Conservation (phyloP, 2,329 filamentous ascomycete genomes). For the Rutstroemia sp. region DNA sequence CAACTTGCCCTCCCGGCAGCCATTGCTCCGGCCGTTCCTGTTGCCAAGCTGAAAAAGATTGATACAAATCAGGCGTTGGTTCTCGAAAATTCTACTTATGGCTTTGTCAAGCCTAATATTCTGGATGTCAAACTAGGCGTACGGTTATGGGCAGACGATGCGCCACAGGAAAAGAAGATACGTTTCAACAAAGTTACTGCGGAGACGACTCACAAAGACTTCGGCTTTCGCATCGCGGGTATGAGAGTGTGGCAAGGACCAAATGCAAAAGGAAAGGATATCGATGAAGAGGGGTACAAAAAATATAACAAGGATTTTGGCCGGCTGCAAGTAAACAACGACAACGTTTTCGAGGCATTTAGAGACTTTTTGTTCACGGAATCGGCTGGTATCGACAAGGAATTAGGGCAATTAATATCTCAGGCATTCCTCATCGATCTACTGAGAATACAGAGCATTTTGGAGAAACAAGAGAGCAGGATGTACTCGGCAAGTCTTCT, state of each 20-base stretch:
- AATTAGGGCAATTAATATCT: conserved; percentile 48
- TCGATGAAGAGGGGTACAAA: conserved; percentile 46
- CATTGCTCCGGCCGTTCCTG: conserved; percentile 9
- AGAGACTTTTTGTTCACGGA: conserved; percentile 51
- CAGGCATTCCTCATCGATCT: conserved; percentile 47
- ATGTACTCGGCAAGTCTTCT: conserved; percentile 53
- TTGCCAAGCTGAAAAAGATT: conserved; percentile 39
- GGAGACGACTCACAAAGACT: conserved; percentile 51
- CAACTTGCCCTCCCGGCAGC: conserved; percentile 24
- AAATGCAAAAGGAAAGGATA: conserved; percentile 44
- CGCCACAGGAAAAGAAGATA: conserved; percentile 48
- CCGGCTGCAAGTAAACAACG: conserved; percentile 41
- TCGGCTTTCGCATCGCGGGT: conserved; percentile 57
- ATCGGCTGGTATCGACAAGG: conserved; percentile 49
- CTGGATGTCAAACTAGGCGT: conserved; percentile 88
- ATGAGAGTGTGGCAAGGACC: conserved; percentile 57
- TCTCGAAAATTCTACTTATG: conserved; percentile 73
- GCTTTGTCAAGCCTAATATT: conserved; percentile 80
- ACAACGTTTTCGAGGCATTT: conserved; percentile 48
- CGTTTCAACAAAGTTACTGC: conserved; percentile 52
- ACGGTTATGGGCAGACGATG: conserved; percentile 76
- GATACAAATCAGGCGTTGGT: conserved; percentile 75
- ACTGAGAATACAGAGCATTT: conserved; percentile 42
- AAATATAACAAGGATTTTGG: conserved; percentile 60
- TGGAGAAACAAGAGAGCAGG: conserved; percentile 49